Conservation (phyloP, 169 alveolate genomes). For the Eimeria falciformis region DNA sequence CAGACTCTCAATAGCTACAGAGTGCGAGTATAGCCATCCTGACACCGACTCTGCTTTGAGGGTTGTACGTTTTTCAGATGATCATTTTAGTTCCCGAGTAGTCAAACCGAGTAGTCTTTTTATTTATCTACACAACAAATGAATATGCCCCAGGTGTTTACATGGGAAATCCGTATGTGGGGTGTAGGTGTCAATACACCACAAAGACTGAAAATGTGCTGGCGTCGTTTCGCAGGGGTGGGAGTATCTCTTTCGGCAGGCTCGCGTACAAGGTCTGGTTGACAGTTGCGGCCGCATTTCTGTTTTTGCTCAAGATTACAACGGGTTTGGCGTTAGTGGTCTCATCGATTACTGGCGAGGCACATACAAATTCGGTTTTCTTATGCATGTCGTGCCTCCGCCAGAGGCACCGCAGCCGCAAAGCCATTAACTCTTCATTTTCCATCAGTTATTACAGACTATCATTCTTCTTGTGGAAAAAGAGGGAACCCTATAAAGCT, state of each 20-base stretch:
- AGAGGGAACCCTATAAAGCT: background rate
- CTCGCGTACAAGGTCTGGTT: conserved; percentile 93
- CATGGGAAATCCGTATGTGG: no score
- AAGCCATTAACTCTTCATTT: background rate
- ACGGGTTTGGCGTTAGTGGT: conserved; percentile 94
- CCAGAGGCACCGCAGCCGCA: conserved; percentile 79
- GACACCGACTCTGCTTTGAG: conserved; percentile 86
- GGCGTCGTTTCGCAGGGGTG: conserved; percentile 86
- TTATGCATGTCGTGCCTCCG: conserved; percentile 94
- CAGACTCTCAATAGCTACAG: conserved; percentile 92
- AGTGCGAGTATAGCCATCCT: conserved; percentile 88
- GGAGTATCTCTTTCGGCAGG: conserved; percentile 94
- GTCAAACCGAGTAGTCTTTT: background rate
- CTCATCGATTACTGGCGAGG: conserved; percentile 90
- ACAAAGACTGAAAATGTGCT: background rate
- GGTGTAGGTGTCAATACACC: no score
- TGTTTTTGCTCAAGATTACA: conserved; percentile 91
- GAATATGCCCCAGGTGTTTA: no score
- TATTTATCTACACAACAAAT: background rate
- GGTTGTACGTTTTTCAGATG: conserved; percentile 70
- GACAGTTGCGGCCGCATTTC: conserved; percentile 93
- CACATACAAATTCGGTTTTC: conserved; percentile 92
- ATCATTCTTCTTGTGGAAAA: conserved; percentile 1
- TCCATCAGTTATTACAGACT: background rate
- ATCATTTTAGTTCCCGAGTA: no score